Conservation (phyloP, 371 early-diverging fungal species). For the Encephalitozoon hellem region DNA sequence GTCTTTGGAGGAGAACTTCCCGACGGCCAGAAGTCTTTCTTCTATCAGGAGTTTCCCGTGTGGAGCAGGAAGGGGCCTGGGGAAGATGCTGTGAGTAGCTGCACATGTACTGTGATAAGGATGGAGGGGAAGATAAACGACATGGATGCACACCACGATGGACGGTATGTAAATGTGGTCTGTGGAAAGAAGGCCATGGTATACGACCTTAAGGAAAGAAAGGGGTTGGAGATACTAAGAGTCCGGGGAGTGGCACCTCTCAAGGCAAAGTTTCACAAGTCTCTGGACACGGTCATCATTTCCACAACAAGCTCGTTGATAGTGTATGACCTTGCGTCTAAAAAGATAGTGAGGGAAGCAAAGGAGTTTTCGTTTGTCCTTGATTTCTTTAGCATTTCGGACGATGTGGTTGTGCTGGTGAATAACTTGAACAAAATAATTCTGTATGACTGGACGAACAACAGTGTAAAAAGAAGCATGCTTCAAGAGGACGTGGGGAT, state of each 20-base stretch:
- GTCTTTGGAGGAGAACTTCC: not conserved
- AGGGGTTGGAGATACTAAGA: not conserved
- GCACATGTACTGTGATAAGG: not conserved
- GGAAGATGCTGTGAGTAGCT: not conserved
- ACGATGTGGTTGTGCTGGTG: not conserved
- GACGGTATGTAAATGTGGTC: not conserved
- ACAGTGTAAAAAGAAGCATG: conserved; percentile 2
- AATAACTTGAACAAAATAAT: conserved; percentile 5
- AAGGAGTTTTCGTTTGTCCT: conserved; percentile 4
- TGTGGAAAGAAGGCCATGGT: not conserved
- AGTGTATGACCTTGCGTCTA: not conserved
- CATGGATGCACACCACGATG: not conserved
- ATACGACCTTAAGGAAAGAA: not conserved
- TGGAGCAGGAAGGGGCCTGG: not conserved
- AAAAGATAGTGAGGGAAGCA: not conserved
- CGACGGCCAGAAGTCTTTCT: not conserved
- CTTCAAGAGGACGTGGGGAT: conserved; percentile 1
- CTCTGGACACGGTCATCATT: not conserved
- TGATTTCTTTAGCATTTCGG: not conserved
- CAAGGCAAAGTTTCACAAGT: not conserved
- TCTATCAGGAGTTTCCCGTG: not conserved
- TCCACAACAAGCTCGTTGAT: conserved; percentile 17
- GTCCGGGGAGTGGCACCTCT: not conserved
- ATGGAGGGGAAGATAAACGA: not conserved
- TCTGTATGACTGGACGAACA: not conserved